Percentiles rank a stretch among this genome's conserved stretches.
Evolutionary conservation across 495 filamentous ascomycete genomes (phyloP).

Genomic region (Talaromyces borbonicus): DNA sequence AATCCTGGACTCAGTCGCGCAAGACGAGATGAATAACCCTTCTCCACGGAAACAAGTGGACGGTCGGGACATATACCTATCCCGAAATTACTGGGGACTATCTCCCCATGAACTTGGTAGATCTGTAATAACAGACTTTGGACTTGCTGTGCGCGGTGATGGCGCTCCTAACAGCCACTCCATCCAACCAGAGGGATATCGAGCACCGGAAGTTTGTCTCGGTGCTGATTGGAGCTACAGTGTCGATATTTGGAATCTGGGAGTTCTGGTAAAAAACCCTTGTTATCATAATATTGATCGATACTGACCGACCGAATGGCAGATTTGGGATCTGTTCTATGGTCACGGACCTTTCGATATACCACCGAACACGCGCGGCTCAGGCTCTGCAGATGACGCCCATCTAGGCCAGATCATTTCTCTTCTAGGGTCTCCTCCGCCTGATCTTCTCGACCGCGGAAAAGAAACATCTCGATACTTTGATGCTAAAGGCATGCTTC

Average conservation of each 20-base stretch:
- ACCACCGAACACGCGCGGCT: slow-evolving; percentile 9
- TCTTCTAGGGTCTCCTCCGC: slow-evolving; percentile 18
- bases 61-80: slow-evolving; percentile 24
- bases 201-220: slow-evolving; percentile 29
- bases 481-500: slow-evolving; percentile 10
- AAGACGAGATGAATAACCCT: slow-evolving; percentile 19
- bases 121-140: slow-evolving; percentile 31
- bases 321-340: slow-evolving; percentile 22
- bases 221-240: slow-evolving; percentile 25
- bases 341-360: slow-evolving; percentile 14
- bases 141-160: slow-evolving; percentile 22
- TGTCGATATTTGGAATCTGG: slow-evolving; percentile 33
- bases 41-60: slow-evolving; percentile 20
- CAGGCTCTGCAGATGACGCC: slow-evolving; percentile 13
- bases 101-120: slow-evolving; percentile 10
- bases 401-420: slow-evolving; percentile 20
- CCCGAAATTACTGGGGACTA: slow-evolving; percentile 20
- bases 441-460: slow-evolving; percentile 16
- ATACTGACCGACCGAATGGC: not conserved
- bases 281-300: not conserved
- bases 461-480: slow-evolving; percentile 16
- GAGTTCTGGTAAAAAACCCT: slow-evolving; percentile 16
- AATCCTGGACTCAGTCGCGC: slow-evolving; percentile 20
- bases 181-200: slow-evolving; percentile 26
- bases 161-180: slow-evolving; percentile 15